Evolutionary conservation across 371 early-diverging fungal genomes (phyloP), one percentile per base, ranked within the genome.

Genomic region (Massospora cicadina): DNA sequence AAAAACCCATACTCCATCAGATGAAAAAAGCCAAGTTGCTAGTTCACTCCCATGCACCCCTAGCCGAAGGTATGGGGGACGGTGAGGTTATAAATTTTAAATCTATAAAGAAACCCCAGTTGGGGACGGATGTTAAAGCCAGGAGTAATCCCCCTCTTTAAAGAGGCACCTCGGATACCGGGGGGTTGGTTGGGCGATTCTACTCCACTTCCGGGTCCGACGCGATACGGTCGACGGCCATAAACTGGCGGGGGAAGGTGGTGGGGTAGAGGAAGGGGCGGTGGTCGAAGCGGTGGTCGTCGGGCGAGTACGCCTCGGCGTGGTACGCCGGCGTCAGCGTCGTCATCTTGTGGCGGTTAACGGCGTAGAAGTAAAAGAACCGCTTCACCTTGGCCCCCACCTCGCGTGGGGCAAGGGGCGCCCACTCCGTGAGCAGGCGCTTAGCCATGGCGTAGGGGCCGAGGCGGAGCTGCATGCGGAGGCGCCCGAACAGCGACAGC

Each of bases 331-430:
- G 98, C 1, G 98, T 96, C 23, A 98, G 68, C 0, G 93, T 90
- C 3, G 98, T 96, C 79, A 95, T 82, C 76, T 98, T 98, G 81
- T 98, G 98, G 33, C 98, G 82, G 76, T 98, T 98, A 68, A 97
- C 91, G 3, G 94, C 81, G 70, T 96, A 95, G 74, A 82, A 98
- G 67, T 84, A 88, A 76, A 93, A 97, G 76, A 98, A 97, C 2
- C 82, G 80, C 74, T 95, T 95, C 62, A 98, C 96, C 68, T 93
- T 92, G 43, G 72, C 77, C 0, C 90, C 93, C 64, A 95, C 77
- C 81, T 86, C 65, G 58, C 24, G 63, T 56, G 2, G 21, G 56
- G 64, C 58, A 53, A 27, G 27, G 13, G 29, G 12, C 71, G 2
- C 88, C 95, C 95, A 93, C 30, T 81, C 76, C 65, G 84, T 84